Base-by-base conservation (phyloP, 2,329 filamentous ascomycete species). In the Cladophialophora exuberans region DNA sequence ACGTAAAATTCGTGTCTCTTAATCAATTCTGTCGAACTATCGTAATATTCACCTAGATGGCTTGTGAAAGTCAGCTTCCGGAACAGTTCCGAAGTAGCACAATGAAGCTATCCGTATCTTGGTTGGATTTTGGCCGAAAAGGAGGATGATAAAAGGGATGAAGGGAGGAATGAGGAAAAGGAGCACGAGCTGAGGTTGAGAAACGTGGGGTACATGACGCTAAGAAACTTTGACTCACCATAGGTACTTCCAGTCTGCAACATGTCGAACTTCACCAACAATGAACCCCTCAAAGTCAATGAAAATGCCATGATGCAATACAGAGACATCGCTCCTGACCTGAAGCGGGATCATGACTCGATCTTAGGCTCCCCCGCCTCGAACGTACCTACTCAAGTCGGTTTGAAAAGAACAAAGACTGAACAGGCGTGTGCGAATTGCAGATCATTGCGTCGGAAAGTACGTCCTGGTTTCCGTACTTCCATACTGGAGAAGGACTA, bases 391-490 rank as follows among this genome's bases (percentile, higher is more conserved):
- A 13, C 42, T 3, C 51, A 54, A 25, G 26, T 33, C n/a, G 33
- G 23, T 30, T 17, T 31, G 30, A 54, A 54, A 30, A 39, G 47
- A 47, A 56, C 46, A 22, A 56, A 56, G 28, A 56, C 43, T 18
- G 54, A 52, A 48, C 47, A 56, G 35, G 54, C 54, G n/a, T 56
- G 54, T 42, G 45, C 47, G n/a, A 39, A 45, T 30, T 56, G 54
- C 42, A 22, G 54, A 15, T 30, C 30, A 11, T 30, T 56, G 13
- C 53, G 54, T 7, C 39, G 54, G 18, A 56, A 56, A 33, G 54
- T 56, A 41, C 28, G 33, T 46, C 7, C 18, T n/a, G 20, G 11
- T 6, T 17, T 36, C 31, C 48, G 17, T 30, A 10, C 2, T n/a
- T 5, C 10, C 25, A 9, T 6, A 20, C 6, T 35, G 18, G 18